Base-by-base conservation (phyloP, 495 filamentous ascomycete species). In the Schizothecium vesticola region DNA sequence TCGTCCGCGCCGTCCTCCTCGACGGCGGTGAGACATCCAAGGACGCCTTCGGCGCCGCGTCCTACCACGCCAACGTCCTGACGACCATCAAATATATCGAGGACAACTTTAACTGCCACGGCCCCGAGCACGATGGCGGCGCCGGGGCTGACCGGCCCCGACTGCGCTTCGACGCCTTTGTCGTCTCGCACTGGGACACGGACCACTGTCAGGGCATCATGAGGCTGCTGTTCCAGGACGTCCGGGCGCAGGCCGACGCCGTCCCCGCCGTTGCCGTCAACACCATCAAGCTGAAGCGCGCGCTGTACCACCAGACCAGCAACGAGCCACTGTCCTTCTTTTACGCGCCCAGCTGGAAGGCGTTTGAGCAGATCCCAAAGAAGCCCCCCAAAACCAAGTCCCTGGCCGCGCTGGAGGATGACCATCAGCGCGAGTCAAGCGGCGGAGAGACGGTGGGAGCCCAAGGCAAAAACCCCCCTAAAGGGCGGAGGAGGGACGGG, bases 311-410 rank as follows among this genome's bases (percentile, higher is more conserved):
- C 13, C 6, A 22, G 55, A 57, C 19, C 19, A 57, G 19, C 22
- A 23, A 12, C 13, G 55, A 10, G n/a, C 55, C 22, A 3, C 19
- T 23, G 10, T 57, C 55, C 55, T 57, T 57, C 55, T 7, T 57
- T 8, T 57, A 57, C 16, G 16, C 55, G 6, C 12, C 55, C 0
- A 57, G 55, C 55, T 57, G 55, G 55, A 57, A 57, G 3, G 0
- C 19, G 7, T 57, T 57, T n/a, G 1, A 57, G 55, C 1, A 66
- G 61, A 21, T 59, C 64, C n/a, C 68, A 82, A 28, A 56, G 74
- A 1, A 81, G 81, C n/a, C 57, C 82, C 0, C 71, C 73, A 29
- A 8, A 6, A 9, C 8, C 28, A 29, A 29, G 28, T 29, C 28
- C 28, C 4, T 29, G 28, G 28, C 28, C 25, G 25, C 25, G 25